Conservation (phyloP, 495 filamentous ascomycete species). For the Lasiosphaeris hirsuta region DNA sequence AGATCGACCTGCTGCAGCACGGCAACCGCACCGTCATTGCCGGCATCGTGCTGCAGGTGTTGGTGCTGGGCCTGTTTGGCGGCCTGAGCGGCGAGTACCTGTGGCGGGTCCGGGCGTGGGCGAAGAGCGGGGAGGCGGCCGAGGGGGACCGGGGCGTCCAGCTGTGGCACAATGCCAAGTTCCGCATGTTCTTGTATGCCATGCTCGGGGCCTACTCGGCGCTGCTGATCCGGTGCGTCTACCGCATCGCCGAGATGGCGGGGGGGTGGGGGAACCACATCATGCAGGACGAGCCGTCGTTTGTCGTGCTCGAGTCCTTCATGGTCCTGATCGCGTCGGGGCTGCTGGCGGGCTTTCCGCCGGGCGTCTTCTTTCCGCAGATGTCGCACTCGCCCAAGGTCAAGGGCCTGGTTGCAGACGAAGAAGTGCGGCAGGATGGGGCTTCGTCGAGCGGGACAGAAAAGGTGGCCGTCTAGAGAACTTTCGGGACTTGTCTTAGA, state of each 20-base stretch:
- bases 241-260: slow-evolving; percentile 65
- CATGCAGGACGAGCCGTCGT: slow-evolving; percentile 64
- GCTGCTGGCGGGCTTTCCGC: slow-evolving; percentile 36
- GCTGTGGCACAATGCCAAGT: slow-evolving; percentile 38
- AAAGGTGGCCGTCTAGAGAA: neutral
- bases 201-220: slow-evolving; percentile 55
- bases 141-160: slow-evolving; percentile 24
- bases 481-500: too few relatives aligned
- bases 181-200: slow-evolving; percentile 50
- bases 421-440: neutral
- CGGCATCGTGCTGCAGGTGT: slow-evolving; percentile 67
- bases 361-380: slow-evolving; percentile 40
- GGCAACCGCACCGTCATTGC: slow-evolving; percentile 68
- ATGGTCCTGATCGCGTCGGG: slow-evolving; percentile 37
- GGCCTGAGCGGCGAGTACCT: slow-evolving; percentile 47
- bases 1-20: slow-evolving; percentile 29
- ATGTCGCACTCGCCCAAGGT: slow-evolving; percentile 26
- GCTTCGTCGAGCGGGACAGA: slow-evolving; percentile 6
- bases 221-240: slow-evolving; percentile 65
- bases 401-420: neutral
- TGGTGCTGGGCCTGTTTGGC: slow-evolving; percentile 58
- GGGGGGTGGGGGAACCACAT: slow-evolving; percentile 65
- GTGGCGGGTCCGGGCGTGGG: slow-evolving; percentile 33
- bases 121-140: slow-evolving; percentile 28
- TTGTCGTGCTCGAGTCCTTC: slow-evolving; percentile 58